These are phyloP conservation scores for Syzygium jambos DNA, from an alignment of 345 rosid species.

Conservation along the genomic window DNA sequence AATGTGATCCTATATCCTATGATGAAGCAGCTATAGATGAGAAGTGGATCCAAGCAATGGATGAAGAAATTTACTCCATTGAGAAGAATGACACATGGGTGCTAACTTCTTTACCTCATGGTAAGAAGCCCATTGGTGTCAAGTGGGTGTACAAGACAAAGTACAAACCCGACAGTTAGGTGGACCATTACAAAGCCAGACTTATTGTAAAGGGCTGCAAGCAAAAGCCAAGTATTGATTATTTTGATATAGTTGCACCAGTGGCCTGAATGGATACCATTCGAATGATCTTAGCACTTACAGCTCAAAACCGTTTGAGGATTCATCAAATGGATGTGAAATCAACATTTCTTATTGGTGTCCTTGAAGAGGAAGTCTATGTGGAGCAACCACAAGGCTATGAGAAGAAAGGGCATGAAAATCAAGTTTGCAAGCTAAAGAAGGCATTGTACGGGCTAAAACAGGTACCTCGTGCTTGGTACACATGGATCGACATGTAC, in stretches of 20 bases:
- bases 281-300: background rate
- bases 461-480: background rate
- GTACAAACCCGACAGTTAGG: rapidly evolving
- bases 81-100: background rate
- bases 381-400: background rate
- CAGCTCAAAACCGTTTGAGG: background rate
- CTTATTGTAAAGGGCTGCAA: background rate
- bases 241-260: background rate
- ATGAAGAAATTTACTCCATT: background rate
- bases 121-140: background rate
- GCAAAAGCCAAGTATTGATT: background rate
- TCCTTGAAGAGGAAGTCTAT: background rate
- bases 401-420: background rate
- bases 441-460: background rate
- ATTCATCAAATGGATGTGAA: background rate
- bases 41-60: background rate
- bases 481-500: background rate
- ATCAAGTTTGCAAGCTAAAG: background rate
- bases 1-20: background rate
- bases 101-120: background rate
- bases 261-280: background rate
- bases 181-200: background rate
- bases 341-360: background rate
- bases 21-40: background rate
- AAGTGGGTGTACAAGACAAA: background rate